Base-by-base conservation (phyloP, 441 rosid genomes). In the Gossypium gossypioides region DNA sequence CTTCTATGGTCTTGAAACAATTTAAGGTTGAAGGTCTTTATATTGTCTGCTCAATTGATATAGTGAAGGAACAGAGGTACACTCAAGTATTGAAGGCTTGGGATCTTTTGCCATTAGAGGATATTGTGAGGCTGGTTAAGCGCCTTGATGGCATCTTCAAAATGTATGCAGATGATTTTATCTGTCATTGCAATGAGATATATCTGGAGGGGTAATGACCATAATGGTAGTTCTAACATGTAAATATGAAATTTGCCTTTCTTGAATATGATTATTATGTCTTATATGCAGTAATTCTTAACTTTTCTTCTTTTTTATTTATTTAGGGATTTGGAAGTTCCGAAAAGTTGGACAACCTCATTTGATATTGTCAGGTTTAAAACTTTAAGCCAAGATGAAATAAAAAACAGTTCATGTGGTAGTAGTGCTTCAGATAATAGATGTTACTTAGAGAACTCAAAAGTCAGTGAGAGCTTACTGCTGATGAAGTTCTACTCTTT, bases 401-500 rank as follows among this genome's bases (percentile, higher is more conserved):
- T 1, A 0, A 78, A 72, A 1, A 72, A 57, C 50, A 68, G 44
- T 68, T 15, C 65, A 3, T 37, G 6, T 10, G 19, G 9, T 0
- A 50, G 24, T 48, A 44, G 16, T 48, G 34, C 57, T 63, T 75
- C 68, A 22, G 73, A 79, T 25, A 19, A 44, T 32, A 10, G 12
- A 57, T 69, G 42, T 18, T 84, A 62, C 21, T 73, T 75, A 50
- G 89, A 84, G 75, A 81, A 79, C 15, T 74, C 83, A n/a, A 82
- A 76, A 60, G 88, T 72, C 65, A 67, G 75, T 15, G 87, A 85
- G 5, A 83, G 89, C 67, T 74, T 83, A 76, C 54, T 85, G 56
- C 59, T 84, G 13, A 84, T 84, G 91, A 88, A 86, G 59, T 88
- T 86, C 83, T 83, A 84, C 78, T 40, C 85, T 8, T 65, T 79